Evolutionary conservation across 139 green algal genomes (phyloP), one percentile per base, ranked within the genome.

Genomic region (Dunaliella sp.): DNA sequence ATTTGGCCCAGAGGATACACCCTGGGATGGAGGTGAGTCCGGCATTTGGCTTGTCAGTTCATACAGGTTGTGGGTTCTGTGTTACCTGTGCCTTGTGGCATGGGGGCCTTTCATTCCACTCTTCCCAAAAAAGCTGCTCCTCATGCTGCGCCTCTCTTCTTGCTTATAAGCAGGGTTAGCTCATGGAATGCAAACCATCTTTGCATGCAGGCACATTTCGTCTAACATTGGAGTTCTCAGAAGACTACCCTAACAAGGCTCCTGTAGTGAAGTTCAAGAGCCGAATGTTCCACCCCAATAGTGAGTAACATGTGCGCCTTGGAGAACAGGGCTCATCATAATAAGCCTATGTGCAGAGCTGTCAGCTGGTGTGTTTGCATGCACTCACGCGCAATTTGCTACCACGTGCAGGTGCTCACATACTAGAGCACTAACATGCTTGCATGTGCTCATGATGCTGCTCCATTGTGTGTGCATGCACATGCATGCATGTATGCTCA

Each of bases 181-280:
- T 81, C 3, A 3, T 48, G 76, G 3, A 81, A 57, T 28, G 24
- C 58, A n/a, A 74, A 33, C 30, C 30, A 80, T 36, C 26, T 73
- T 26, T 82, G 31, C 22, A 48, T 86, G 36, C 91, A 97, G 95
- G 95, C n/a, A 96, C 95, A 0, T 99, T 99, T 92, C 95, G 95
- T 78, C 91, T 99, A n/a, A 97, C 91, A 0, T 88, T 99, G 34
- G 91, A 98, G 65, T 99, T 99, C 82, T 93, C 92, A 12, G 97
- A 99, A 84, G 97, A 99, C 35, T 99, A 99, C 84, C 97, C 97
- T 1, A 99, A 99, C 94, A 99, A 99, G 88, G 94, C 97, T 0
- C 97, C 97, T 0, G 87, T 94, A 1, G 97, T 99, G 57, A 97
- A 97, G 87, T 99, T 99, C 84, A 94, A 96, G 84, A 97, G 94